A percentile compares a stretch with the other conserved stretches of the same genome.
phyloP scores from a whole-genome alignment of 2,329 filamentous ascomycete species.

The Macrophomina pseudophaseolina region DNA sequence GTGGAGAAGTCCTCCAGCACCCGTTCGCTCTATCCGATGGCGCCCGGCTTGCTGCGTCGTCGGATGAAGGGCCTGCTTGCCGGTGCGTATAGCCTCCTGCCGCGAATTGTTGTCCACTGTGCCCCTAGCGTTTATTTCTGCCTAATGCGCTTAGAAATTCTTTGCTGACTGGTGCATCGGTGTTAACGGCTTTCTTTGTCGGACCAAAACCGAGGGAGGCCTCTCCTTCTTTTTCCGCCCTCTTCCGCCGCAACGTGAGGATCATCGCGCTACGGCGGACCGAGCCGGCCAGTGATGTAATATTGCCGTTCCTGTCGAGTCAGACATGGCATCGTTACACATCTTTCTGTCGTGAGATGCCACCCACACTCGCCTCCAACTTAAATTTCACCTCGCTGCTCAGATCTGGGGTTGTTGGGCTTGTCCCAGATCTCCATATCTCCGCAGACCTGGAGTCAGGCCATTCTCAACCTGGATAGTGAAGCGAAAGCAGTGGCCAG shows the following conservation, averaged over 20 bases:
- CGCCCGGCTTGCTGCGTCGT: background rate
- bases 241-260: background rate
- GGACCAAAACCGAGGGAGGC: background rate
- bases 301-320: constrained; percentile 13
- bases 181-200: background rate
- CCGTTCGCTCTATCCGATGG: constrained; percentile 2
- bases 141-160: too few species aligned
- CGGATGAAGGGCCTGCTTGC: constrained; percentile 3
- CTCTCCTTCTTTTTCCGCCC: background rate
- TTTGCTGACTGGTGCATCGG: background rate
- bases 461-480: constrained; percentile 8
- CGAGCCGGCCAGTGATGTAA: constrained; percentile 22
- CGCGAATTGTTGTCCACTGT: background rate
- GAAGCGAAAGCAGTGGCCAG: constrained; percentile 3
- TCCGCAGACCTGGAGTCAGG: background rate
- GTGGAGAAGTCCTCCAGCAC: background rate
- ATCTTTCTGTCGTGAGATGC: constrained; percentile 8
- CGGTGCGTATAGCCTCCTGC: constrained; percentile 2
- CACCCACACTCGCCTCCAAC: background rate
- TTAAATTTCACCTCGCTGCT: constrained; percentile 18
- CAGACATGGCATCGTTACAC: constrained; percentile 15
- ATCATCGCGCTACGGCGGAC: constrained; percentile 19
- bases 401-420: background rate
- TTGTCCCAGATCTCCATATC: constrained; percentile 3
- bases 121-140: background rate